A percentile compares a stretch with the other conserved stretches of the same genome.
Conservation (phyloP, 176 grass and related monocot species). For the Bolboschoenus planiculmis region DNA sequence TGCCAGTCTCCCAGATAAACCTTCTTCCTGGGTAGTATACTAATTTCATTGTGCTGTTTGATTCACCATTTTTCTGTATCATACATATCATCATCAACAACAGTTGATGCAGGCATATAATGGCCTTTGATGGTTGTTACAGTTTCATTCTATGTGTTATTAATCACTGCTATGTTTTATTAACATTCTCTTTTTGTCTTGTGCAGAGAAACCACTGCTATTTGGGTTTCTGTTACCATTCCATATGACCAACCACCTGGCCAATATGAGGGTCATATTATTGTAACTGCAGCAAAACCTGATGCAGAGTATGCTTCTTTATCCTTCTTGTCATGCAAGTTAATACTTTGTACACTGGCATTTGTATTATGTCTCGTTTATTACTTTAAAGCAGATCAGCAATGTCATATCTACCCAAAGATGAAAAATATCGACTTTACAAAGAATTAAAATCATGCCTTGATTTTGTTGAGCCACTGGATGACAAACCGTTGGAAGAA, state of each 20-base stretch:
- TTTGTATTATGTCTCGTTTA: constrained; percentile 8
- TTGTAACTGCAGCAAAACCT: constrained; percentile 63
- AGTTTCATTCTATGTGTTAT: not conserved
- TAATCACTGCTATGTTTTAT: not conserved
- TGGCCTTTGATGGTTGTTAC: not conserved
- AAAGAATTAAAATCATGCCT: constrained; percentile 66
- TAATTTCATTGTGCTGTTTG: constrained; percentile 21
- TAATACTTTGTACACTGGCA: not conserved
- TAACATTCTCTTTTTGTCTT: constrained; percentile 20
- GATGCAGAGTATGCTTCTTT: constrained; percentile 56
- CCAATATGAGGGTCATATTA: constrained; percentile 84
- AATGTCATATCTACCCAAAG: constrained; percentile 48
- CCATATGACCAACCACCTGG: constrained; percentile 79
- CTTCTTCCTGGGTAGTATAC: constrained; percentile 74
- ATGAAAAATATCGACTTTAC: constrained; percentile 59
- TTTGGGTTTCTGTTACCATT: constrained; percentile 87
- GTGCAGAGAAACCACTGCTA: constrained; percentile 72
- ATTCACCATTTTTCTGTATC: constrained; percentile 4
- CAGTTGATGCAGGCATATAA: not conserved
- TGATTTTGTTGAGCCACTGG: constrained; percentile 52
- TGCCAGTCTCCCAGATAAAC: constrained; percentile 52
- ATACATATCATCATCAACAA: not conserved
- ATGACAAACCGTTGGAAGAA: constrained; percentile 69
- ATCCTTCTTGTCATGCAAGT: constrained; percentile 11
- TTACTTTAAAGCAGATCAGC: constrained; percentile 36